phyloP scores from a whole-genome alignment of 1,139 yeast genomes.

The Yamadazyma triangularis region DNA sequence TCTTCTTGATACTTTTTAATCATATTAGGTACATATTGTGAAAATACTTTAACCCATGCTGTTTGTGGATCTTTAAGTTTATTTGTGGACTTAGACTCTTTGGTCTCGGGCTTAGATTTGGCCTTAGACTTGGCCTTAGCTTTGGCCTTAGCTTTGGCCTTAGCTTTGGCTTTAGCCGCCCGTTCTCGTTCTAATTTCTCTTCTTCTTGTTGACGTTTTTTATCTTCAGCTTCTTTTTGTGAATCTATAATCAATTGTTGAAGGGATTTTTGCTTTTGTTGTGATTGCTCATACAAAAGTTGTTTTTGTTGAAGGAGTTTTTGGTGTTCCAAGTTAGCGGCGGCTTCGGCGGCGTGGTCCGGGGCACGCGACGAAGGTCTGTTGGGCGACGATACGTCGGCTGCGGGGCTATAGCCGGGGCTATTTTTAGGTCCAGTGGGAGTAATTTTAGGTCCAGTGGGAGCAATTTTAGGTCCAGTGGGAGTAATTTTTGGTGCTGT shows the following conservation, averaged over 20 bases:
- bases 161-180: no score
- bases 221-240: slow-evolving; percentile 25
- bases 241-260: slow-evolving; percentile 35
- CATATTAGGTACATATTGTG: slow-evolving; percentile 74
- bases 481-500: no score
- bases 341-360: no score
- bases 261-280: slow-evolving; percentile 30
- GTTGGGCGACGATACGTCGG: no score
- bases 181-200: no score
- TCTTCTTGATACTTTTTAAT: slow-evolving; percentile 61
- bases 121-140: slow-evolving; percentile 10
- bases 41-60: slow-evolving; percentile 63
- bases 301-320: slow-evolving; percentile 30
- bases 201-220: slow-evolving; percentile 9
- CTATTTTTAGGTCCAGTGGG: slow-evolving; percentile 2
- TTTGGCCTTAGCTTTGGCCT: slow-evolving; percentile 9
- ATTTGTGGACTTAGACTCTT: no score
- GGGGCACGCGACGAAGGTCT: no score
- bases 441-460: no score
- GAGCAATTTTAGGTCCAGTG: no score
- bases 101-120: slow-evolving; percentile 12
- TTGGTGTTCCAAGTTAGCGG: slow-evolving; percentile 36
- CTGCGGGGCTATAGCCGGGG: no score
- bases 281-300: slow-evolving; percentile 25
- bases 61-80: slow-evolving; percentile 21